These are phyloP conservation scores for Panaeolus cyanescens DNA, from an alignment of 768 basidiomycete genomes.

Conservation along the genomic window DNA sequence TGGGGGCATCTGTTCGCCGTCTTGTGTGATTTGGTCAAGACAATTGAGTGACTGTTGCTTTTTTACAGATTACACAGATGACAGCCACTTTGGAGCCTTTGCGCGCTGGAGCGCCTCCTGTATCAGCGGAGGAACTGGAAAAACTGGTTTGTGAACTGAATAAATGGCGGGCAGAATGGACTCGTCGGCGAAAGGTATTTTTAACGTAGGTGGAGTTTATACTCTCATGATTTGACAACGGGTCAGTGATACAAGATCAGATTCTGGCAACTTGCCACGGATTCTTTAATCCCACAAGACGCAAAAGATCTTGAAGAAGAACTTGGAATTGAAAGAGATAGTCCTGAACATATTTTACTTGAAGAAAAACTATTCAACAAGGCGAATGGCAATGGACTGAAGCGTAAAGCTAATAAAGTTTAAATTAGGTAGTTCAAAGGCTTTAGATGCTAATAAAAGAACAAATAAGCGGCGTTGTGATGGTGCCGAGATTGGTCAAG, in stretches of 20 bases:
- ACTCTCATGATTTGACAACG: constrained; percentile 7
- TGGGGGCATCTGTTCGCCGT: constrained; percentile 51
- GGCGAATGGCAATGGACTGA: neutral
- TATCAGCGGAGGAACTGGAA: constrained; percentile 72
- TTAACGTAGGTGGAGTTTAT: constrained; percentile 52
- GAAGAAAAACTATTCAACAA: constrained; percentile 64
- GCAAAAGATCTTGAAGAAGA: constrained; percentile 68
- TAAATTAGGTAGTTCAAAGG: constrained; percentile 4
- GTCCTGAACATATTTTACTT: constrained; percentile 64
- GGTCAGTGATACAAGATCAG: constrained; percentile 38
- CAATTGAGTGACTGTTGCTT: neutral
- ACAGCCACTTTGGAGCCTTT: constrained; percentile 60
- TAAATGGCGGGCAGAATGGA: constrained; percentile 84
- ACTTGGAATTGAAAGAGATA: constrained; percentile 80
- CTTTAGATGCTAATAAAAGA: neutral
- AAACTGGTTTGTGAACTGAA: constrained; percentile 73
- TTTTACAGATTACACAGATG: constrained; percentile 49
- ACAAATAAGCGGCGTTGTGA: constrained; percentile 15
- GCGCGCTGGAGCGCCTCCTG: constrained; percentile 63
- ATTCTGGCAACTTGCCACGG: constrained; percentile 74
- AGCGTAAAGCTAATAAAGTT: constrained; percentile 3
- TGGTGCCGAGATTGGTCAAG: constrained; percentile 7
- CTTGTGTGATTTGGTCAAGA: constrained; percentile 7
- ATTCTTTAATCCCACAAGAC: constrained; percentile 67
- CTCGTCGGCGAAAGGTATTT: constrained; percentile 74